Conservation (phyloP, 2,329 filamentous ascomycete genomes). For the Diaporthe humulicola region DNA sequence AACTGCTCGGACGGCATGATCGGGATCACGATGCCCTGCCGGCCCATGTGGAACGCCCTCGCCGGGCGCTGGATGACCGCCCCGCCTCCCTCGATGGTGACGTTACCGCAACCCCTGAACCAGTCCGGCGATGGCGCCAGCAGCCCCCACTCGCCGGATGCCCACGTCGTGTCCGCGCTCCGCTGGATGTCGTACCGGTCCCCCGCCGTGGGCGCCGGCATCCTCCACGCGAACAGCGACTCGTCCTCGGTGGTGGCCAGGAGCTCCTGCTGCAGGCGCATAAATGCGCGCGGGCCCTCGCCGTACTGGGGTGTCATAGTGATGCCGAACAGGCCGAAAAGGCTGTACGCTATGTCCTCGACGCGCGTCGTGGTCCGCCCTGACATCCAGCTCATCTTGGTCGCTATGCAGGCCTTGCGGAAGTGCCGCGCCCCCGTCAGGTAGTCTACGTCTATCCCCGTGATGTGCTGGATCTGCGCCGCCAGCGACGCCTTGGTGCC, state of each 20-base stretch:
- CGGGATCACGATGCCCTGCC: neutral
- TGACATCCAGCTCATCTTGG: neutral
- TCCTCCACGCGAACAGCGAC: constrained; percentile 25
- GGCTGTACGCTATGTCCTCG: constrained; percentile 17
- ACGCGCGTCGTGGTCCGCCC: neutral
- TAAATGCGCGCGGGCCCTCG: constrained; percentile 17
- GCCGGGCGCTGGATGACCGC: neutral
- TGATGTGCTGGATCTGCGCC: neutral
- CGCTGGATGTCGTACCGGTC: neutral
- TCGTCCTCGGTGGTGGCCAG: neutral
- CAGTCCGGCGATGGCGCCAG: constrained; percentile 12
- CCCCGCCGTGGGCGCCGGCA: neutral
- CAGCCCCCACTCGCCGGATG: neutral
- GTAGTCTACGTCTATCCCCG: neutral
- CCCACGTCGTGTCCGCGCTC: neutral
- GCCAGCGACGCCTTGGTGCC: neutral
- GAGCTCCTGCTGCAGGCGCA: constrained; percentile 9
- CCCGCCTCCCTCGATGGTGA: neutral
- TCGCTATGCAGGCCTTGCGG: neutral
- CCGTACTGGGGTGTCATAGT: neutral
- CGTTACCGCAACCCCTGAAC: neutral
- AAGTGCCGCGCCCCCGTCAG: constrained; percentile 38
- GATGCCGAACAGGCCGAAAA: constrained; percentile 16
- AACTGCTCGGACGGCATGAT: neutral
- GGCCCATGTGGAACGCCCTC: neutral